Conservation (phyloP, 306 rosid genomes). For the Lagenaria siceraria region DNA sequence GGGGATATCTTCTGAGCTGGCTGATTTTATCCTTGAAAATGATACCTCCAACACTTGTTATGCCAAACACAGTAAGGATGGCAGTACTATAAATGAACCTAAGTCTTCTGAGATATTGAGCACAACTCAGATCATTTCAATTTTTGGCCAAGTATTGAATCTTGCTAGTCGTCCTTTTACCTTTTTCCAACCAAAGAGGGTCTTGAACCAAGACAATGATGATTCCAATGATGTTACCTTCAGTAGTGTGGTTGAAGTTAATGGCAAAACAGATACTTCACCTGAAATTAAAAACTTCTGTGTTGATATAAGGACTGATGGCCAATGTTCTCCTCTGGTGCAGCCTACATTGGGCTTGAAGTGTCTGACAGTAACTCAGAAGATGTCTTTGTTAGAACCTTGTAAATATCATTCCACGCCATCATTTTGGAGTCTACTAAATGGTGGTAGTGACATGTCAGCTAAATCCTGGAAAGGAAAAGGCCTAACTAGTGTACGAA, state of each 20-base stretch:
- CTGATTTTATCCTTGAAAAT: constrained; percentile 28
- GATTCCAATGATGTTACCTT: constrained; percentile 21
- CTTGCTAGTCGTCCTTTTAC: constrained; percentile 53
- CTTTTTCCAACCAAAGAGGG: constrained; percentile 22
- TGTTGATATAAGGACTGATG: constrained; percentile 12
- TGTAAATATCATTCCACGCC: constrained; percentile 19
- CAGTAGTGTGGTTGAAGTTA: constrained; percentile 23
- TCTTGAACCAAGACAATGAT: constrained; percentile 17
- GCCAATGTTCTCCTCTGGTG: constrained; percentile 16
- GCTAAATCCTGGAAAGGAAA: constrained; percentile 23
- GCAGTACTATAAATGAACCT: constrained; percentile 14
- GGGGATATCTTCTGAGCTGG: constrained; percentile 22
- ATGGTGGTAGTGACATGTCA: constrained; percentile 12
- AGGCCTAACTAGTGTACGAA: constrained; percentile 27
- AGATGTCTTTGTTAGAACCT: constrained; percentile 33
- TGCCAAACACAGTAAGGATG: constrained; percentile 17
- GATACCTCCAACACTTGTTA: constrained; percentile 19
- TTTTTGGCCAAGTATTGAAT: constrained; percentile 59
- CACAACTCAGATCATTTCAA: constrained; percentile 46
- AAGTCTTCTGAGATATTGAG: constrained; percentile 41
- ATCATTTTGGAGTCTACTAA: constrained; percentile 33
- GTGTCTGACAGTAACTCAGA: constrained; percentile 33
- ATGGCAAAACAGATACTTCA: constrained; percentile 18
- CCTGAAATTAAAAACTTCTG: constrained; percentile 15
- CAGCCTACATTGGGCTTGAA: constrained; percentile 25